Percentiles rank a stretch among this genome's conserved stretches.
Conservation (phyloP, 2,329 filamentous ascomycete species). For the Leptographium lundbergii region DNA sequence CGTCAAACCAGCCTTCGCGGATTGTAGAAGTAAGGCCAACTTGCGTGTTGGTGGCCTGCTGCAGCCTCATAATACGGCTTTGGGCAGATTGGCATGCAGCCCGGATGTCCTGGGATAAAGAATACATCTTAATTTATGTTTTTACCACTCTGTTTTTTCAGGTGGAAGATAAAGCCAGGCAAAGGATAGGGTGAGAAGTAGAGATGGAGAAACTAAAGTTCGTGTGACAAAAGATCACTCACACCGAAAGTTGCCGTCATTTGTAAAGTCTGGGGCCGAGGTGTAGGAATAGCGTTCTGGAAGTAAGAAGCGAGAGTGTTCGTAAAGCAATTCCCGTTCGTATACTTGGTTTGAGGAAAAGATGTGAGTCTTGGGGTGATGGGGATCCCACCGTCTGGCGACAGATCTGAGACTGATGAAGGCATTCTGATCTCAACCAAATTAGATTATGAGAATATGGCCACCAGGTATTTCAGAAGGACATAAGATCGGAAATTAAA, state of each 20-base stretch:
- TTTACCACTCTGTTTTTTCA: neutral
- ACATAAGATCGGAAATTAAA: neutral
- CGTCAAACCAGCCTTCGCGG: constrained; percentile 8
- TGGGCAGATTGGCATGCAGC: constrained; percentile 10
- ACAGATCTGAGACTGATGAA: neutral
- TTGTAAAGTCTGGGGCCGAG: neutral
- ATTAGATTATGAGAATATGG: neutral
- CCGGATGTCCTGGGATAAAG: constrained; percentile 5
- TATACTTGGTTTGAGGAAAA: neutral
- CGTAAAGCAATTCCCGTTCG: neutral
- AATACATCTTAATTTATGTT: neutral
- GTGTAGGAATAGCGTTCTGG: neutral
- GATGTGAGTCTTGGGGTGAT: neutral
- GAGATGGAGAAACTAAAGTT: neutral
- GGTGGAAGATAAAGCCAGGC: neutral
- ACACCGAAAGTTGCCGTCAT: neutral
- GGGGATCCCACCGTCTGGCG: neutral
- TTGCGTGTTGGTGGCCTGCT: constrained; percentile 11
- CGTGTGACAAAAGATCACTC: neutral
- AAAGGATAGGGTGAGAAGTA: neutral
- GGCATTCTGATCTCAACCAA: neutral
- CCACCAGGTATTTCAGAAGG: neutral
- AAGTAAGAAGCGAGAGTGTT: neutral
- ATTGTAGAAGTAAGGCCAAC: constrained; percentile 7
- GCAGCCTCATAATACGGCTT: constrained; percentile 12